Evolutionary conservation across 2,329 filamentous ascomycete genomes (phyloP).

Genomic region (Neocucurbitaria cava): DNA sequence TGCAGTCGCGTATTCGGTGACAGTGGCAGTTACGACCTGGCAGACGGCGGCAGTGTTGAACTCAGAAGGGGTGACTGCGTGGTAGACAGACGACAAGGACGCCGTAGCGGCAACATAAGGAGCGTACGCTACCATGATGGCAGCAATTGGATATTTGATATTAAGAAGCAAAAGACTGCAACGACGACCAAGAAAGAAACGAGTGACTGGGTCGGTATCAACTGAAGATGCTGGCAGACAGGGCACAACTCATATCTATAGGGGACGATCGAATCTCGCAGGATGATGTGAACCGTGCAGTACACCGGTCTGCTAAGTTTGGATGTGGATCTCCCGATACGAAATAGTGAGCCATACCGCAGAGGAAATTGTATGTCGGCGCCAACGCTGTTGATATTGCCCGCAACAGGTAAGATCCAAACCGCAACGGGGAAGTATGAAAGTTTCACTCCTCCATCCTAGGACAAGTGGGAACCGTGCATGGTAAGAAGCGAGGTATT

Average conservation of each 20-base stretch:
- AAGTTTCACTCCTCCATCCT: neutral
- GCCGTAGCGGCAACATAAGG: slow-evolving; percentile 32
- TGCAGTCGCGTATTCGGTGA: slow-evolving; percentile 24
- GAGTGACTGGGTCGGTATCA: slow-evolving; percentile 16
- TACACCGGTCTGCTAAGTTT: slow-evolving; percentile 10
- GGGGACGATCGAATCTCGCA: neutral
- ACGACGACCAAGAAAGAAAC: slow-evolving; percentile 12
- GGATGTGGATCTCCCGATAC: slow-evolving; percentile 4
- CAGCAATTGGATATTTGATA: slow-evolving; percentile 13
- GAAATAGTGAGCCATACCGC: slow-evolving; percentile 3
- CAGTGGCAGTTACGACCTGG: slow-evolving; percentile 18
- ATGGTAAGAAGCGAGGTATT: slow-evolving; percentile 2
- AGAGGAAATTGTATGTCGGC: neutral
- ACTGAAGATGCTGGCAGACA: neutral
- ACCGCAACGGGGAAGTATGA: too few relatives aligned
- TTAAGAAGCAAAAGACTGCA: slow-evolving; percentile 8
- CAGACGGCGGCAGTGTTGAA: slow-evolving; percentile 14
- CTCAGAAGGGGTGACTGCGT: slow-evolving; percentile 13
- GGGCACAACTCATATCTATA: slow-evolving; percentile 14
- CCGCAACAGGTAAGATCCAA: neutral
- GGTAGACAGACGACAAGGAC: slow-evolving; percentile 27
- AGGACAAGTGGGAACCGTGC: slow-evolving; percentile 1
- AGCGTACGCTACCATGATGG: slow-evolving; percentile 37
- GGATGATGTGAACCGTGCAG: slow-evolving; percentile 1
- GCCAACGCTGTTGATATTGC: slow-evolving; percentile 1